Base-by-base conservation (phyloP, 2,329 filamentous ascomycete species). In the Aspergillus eucalypticola region DNA sequence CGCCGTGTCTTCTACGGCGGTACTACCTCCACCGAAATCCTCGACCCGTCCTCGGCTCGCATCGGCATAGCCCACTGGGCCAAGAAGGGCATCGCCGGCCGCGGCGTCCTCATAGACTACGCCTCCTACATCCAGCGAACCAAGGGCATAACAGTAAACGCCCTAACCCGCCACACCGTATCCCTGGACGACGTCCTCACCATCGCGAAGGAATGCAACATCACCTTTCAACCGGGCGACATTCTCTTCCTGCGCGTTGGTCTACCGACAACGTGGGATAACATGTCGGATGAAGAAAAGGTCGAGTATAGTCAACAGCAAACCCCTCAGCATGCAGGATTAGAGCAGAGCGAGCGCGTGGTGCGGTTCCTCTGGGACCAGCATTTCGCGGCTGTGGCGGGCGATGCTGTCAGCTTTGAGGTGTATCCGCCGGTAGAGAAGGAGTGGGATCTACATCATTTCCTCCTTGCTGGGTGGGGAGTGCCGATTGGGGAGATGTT, bases 341-440 rank as follows among this genome's bases (percentile, higher is more conserved):
- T 76, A 17, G 75, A 76, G 64, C 75, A 76, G 62, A 76, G 71
- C 17, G 74, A 76, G 65, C 73, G 71, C 3, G 73, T 82, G 10
- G 75, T 86, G 7, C 76, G 80, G 13, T 88, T 86, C 79, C 73
- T 88, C 19, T 88, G 85, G 84, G 82, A 87, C 56, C 77, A 81
- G 58, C 78, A 81, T 49, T 87, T 88, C 69, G 76, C 84, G 0
- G 86, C 85, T 1, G 81, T 87, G 1, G 86, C 82, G 0, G 84
- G 85, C 1, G 86, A 88, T 60, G 81, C 82, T 41, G 82, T 86
- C n/a, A 81, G 79, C 7, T 84, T 85, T 64, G 86, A 87, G 67
- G 81, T 81, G 3, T 83, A 80, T 65, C 79, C 80, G 7, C 60
- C 73, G 15, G 42, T 73, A 11, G 62, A 72, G 15, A 61, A 65